These are phyloP conservation scores for Aureobasidium musti DNA, from an alignment of 2,329 filamentous ascomycete genomes.

Conservation along the genomic window DNA sequence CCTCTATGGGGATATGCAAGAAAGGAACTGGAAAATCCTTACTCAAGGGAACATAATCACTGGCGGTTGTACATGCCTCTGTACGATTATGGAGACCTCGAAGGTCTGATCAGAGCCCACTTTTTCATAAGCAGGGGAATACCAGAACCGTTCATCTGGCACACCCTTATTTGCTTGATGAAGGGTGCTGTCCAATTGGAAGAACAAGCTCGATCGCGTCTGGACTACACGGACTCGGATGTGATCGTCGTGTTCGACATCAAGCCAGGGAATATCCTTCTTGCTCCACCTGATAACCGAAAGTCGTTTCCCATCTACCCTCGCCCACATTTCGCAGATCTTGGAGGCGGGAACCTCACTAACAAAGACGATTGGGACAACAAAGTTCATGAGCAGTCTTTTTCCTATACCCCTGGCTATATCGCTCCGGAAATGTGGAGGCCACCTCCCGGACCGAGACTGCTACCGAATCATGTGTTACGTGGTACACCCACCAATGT, in stretches of 20 bases:
- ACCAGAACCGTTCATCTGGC: slow-evolving; percentile 16
- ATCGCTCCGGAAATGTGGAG: neutral
- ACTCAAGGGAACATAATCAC: neutral
- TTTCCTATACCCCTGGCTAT: neutral
- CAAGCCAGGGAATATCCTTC: neutral
- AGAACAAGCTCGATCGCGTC: neutral
- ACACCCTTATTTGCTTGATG: neutral
- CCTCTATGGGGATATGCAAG: slow-evolving; percentile 8
- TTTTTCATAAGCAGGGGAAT: neutral
- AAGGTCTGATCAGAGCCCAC: neutral
- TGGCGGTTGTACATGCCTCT: slow-evolving; percentile 15
- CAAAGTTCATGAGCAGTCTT: neutral
- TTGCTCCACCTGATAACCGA: neutral
- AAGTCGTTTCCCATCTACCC: neutral
- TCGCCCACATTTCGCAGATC: neutral
- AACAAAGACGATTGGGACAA: neutral
- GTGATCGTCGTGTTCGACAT: slow-evolving; percentile 14
- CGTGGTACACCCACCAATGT: slow-evolving; percentile 2
- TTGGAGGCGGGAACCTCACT: neutral
- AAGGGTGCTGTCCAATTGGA: slow-evolving; percentile 6
- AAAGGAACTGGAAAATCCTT: neutral
- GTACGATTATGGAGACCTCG: neutral
- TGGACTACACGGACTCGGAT: neutral
- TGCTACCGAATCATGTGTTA: neutral
- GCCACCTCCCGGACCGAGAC: neutral